Percentiles rank a stretch among this genome's conserved stretches.
phyloP scores from a whole-genome alignment of 306 rosid genomes.

The Cicer cuneatum region DNA sequence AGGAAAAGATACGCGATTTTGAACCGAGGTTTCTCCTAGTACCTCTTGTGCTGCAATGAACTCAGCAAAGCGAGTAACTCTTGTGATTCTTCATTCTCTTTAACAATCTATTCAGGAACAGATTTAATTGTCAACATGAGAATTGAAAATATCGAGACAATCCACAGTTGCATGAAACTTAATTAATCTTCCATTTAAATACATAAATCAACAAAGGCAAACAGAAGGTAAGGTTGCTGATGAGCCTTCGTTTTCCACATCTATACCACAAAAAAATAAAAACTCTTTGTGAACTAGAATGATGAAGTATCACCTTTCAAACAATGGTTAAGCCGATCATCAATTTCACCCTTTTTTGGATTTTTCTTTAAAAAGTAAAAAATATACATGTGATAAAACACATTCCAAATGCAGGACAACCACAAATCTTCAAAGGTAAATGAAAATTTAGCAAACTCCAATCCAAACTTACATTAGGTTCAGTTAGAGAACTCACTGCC shows the following conservation, averaged over 20 bases:
- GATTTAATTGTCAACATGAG: constrained; percentile 38
- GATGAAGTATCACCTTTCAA: neutral
- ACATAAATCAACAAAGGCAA: constrained; percentile 11
- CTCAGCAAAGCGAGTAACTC: constrained; percentile 71
- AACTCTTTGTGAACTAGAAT: neutral
- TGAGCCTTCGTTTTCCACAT: neutral
- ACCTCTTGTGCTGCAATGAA: constrained; percentile 54
- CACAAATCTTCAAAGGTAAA: neutral
- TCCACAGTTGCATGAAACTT: constrained; percentile 12
- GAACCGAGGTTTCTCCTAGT: constrained; percentile 44
- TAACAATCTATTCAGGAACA: constrained; percentile 62
- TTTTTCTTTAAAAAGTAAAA: constrained; percentile 7
- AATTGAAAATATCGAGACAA: constrained; percentile 24
- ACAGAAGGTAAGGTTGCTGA: neutral
- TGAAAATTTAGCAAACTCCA: neutral
- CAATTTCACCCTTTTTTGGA: neutral
- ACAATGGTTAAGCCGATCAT: neutral
- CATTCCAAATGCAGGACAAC: constrained; percentile 3
- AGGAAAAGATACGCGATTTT: constrained; percentile 34
- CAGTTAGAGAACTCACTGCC: neutral
- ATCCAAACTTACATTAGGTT: constrained; percentile 1
- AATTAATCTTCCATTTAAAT: constrained; percentile 22
- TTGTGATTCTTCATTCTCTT: constrained; percentile 80
- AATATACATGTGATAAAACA: neutral
- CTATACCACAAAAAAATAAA: neutral